Evolutionary conservation across 2,329 filamentous ascomycete species (phyloP), one percentile per base, ranked within the genome.

Genomic region (Calonectria henricotiae): DNA sequence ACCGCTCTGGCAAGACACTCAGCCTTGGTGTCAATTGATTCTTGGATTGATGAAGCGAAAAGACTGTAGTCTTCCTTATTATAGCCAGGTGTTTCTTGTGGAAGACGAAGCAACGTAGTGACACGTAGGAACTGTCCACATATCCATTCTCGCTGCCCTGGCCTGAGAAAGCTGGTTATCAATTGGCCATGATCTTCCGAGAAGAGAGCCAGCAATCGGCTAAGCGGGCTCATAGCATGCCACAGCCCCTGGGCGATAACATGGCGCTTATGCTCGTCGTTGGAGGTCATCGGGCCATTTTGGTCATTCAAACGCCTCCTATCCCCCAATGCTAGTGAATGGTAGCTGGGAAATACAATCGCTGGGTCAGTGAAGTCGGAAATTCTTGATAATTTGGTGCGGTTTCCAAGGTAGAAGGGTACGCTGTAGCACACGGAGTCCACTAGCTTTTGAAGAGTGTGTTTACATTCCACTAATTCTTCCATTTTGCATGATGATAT

Each of bases 371-470:
- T 20, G 12, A 64, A 51, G 17, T 64, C 62, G 15, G 32, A 6
- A 17, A 64, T 30, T 15, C 20, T 41, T 41, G 46, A n/a, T 0
- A 25, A 41, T 9, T 23, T 35, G 5, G 11, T 43, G 5, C 67
- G 55, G 3, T 71, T 74, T 0, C 74, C 74, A 2, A 76, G 71
- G 35, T 76, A 76, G 12, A 74, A 76, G 0, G 72, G 72, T 5
- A 76, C 32, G 12, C 72, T 74, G 1, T 60, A 13, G 4, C 72
- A 73, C 3, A 76, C 39, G 3, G 61, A 58, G 9, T 70, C 17
- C 1, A 74, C 4, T 9, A 74, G 27, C 2, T 70, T 15, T 13
- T 51, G 55, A 2, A 32, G 1, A 20, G 2, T 39, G 39, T 9
- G 11, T 58, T 39, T 58, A 9, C 20, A 58, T 17, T 25, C 12